These are phyloP conservation scores for Aspergillus persii DNA, from an alignment of 2,329 filamentous ascomycete species.

Conservation along the genomic window DNA sequence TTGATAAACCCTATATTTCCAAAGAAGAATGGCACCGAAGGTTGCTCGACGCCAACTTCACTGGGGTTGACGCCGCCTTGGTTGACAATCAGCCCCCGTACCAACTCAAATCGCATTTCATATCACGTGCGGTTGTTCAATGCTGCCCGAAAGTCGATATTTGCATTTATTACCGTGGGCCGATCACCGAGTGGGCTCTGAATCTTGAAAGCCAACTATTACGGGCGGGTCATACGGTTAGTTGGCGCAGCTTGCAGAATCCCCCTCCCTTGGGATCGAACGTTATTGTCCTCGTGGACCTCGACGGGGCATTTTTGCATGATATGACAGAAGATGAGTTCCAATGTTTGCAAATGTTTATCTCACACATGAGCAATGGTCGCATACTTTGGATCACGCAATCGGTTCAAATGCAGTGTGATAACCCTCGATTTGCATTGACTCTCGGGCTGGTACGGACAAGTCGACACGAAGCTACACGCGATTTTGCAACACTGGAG, in stretches of 20 bases:
- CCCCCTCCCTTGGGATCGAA: not conserved
- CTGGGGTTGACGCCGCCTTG: constrained; percentile 8
- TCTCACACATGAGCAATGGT: not conserved
- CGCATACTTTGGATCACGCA: constrained; percentile 11
- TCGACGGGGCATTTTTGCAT: constrained; percentile 11
- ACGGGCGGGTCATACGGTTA: constrained; percentile 1
- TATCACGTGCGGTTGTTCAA: not conserved
- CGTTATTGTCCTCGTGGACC: constrained; percentile 15
- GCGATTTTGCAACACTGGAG: constrained; percentile 12
- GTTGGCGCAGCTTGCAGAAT: constrained; percentile 3
- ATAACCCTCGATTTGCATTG: constrained; percentile 11
- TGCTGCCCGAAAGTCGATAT: not conserved
- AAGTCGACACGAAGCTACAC: constrained; percentile 8
- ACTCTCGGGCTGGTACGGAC: constrained; percentile 12
- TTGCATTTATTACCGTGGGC: not conserved
- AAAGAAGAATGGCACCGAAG: constrained; percentile 18
- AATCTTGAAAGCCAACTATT: constrained; percentile 6
- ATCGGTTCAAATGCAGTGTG: constrained; percentile 7
- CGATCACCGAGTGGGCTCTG: constrained; percentile 1
- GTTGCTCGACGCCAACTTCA: constrained; percentile 20
- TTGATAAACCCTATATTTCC: constrained; percentile 18
- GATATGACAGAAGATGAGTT: constrained; percentile 4
- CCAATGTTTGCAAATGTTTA: not conserved
- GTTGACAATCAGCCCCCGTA: constrained; percentile 13
- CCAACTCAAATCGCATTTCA: constrained; percentile 12